A percentile compares a stretch with the other conserved stretches of the same genome.
These are phyloP conservation scores for Echium plantagineum DNA, from an alignment of 257 asterid species.

Conservation along the genomic window DNA sequence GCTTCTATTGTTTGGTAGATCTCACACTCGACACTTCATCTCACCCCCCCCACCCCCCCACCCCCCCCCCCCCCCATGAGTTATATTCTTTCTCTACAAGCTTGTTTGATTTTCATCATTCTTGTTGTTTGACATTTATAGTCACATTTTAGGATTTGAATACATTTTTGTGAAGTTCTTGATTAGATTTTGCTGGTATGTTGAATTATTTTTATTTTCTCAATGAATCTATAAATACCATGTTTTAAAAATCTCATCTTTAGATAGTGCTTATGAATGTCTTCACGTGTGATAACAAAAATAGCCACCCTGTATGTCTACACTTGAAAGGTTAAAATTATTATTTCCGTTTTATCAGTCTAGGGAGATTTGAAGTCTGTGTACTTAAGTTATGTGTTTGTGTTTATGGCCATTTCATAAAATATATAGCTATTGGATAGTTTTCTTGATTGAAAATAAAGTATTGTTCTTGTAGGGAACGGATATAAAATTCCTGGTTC, in stretches of 20 bases:
- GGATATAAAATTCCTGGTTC: too few species aligned
- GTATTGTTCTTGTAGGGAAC: constrained; percentile 3
- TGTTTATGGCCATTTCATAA: not conserved
- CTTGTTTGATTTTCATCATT: too few species aligned
- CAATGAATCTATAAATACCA: not conserved
- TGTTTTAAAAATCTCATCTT: not conserved
- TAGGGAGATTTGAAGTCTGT: not conserved
- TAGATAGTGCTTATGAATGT: not conserved
- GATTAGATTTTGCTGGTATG: not conserved
- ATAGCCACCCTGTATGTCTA: not conserved
- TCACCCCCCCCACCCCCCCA: constrained; percentile 10
- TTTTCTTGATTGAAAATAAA: not conserved
- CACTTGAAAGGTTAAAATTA: not conserved
- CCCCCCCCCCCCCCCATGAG: constrained; percentile 5
- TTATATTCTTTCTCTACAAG: too few species aligned
- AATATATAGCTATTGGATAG: not conserved
- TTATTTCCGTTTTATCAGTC: not conserved
- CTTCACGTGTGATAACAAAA: not conserved
- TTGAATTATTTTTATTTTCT: not conserved
- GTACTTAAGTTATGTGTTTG: not conserved
- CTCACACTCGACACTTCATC: constrained; percentile 23
- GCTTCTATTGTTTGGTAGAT: constrained; percentile 36
- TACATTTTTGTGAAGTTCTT: not conserved
- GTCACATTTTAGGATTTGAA: too few species aligned
- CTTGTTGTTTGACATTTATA: not conserved